Evolutionary conservation across 1,284 basidiomycete genomes (phyloP), one percentile per base, ranked within the genome.

Genomic region (Pisolithus thermaeus): DNA sequence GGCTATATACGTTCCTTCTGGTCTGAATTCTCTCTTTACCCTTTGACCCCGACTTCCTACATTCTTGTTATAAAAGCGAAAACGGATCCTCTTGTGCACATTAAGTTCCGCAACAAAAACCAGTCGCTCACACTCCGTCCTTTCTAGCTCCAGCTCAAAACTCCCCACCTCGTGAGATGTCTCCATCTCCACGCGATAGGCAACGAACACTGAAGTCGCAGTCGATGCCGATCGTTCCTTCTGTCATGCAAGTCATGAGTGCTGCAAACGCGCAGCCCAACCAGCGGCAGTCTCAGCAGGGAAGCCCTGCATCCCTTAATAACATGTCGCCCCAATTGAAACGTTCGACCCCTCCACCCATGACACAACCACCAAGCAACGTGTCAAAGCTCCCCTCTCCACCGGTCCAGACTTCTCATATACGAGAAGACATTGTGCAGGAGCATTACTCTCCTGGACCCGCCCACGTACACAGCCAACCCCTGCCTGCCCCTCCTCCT

Each of bases 161-260:
- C 63, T 69, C 78, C 37, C 77, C 76, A 12, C 70, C 75, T 38
- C 76, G 84, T 52, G 84, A 88, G 60, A 74, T 77, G 58, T 86
- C 86, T 32, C 81, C 80, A 37, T 87, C 86, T 3, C 85, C 86
- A 36, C 77, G 78, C 48, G 79, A 84, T 55, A 73, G 80, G 59
- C 74, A 76, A 55, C 74, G 85, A 40, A 71, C 79, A 18, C 62
- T 75, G 27, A 84, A 85, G 59, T 63, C 80, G 2, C 77, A 81
- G 58, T 82, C 83, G 0, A 73, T 85, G 72, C 79, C 83, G 52
- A 67, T 79, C 61, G 78, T 81, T 5, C 79, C 83, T 47, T 74
- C 77, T 11, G 70, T 77, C 41, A 70, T 73, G 60, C 78, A 81
- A 54, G 65, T 79, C 18, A 78, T 72, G 55, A 72, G 53, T 62